A percentile compares a stretch with the other conserved stretches of the same genome.
Evolutionary conservation across 805 yeast species (phyloP).

Genomic region (Kodamaea laetipori): DNA sequence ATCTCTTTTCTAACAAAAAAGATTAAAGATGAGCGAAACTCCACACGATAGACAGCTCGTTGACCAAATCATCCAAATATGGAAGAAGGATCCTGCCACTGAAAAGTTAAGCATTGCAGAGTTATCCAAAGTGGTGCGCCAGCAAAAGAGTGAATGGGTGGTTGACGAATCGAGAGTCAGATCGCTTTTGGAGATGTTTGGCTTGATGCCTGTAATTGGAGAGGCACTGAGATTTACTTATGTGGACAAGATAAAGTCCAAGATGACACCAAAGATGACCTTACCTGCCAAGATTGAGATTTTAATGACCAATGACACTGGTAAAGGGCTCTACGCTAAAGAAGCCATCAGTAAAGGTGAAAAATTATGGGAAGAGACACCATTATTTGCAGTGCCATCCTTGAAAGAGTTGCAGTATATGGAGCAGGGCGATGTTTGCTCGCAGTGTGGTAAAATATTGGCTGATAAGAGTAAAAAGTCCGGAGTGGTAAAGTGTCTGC

Average conservation of each 20-base stretch:
- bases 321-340: conserved; percentile 63
- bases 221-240: conserved; percentile 47
- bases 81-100: conserved; percentile 67
- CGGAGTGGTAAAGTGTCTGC: conserved; percentile 42
- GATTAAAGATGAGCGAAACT: conserved; percentile 13
- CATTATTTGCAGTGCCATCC: conserved; percentile 66
- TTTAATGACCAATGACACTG: conserved; percentile 53
- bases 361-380: conserved; percentile 60
- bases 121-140: conserved; percentile 52
- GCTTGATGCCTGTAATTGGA: conserved; percentile 39
- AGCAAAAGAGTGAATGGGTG: conserved; percentile 61
- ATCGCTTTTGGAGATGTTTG: conserved; percentile 55
- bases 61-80: conserved; percentile 59
- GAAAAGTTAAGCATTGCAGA: conserved; percentile 59
- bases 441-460: conserved; percentile 60
- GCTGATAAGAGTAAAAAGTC: conserved; percentile 35
- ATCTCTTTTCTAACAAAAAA: not conserved
- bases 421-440: conserved; percentile 65
- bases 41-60: conserved; percentile 64
- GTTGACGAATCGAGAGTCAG: conserved; percentile 60
- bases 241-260: conserved; percentile 54
- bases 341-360: conserved; percentile 50
- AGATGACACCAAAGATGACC: conserved; percentile 46
- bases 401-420: conserved; percentile 64
- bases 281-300: conserved; percentile 48